Evolutionary conservation across 2,329 filamentous ascomycete species (phyloP).

Genomic region (Didymella sp.): DNA sequence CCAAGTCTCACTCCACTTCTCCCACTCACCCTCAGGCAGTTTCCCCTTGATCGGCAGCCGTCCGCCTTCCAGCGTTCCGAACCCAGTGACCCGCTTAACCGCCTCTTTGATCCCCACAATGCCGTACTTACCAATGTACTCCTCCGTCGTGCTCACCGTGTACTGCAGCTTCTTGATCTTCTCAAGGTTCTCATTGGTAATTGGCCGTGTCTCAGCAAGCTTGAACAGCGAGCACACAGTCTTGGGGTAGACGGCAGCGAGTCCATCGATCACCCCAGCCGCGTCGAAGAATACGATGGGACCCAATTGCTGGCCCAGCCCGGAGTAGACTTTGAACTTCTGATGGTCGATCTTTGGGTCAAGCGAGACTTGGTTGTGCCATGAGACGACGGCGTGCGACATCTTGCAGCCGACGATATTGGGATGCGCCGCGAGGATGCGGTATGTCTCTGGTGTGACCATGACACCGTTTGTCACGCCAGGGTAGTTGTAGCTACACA

Average conservation of each 20-base stretch:
- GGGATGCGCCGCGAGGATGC: conserved; percentile 64
- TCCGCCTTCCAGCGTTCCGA: conserved; percentile 66
- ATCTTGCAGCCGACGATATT: conserved; percentile 75
- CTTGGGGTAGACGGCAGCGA: conserved; percentile 70
- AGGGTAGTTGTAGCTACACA: conserved; percentile 66
- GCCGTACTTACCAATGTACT: conserved; percentile 66
- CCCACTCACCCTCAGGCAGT: conserved; percentile 67
- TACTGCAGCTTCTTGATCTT: conserved; percentile 66
- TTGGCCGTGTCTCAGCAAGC: conserved; percentile 52
- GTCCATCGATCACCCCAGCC: conserved; percentile 70
- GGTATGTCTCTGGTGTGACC: conserved; percentile 65
- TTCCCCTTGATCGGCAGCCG: conserved; percentile 66
- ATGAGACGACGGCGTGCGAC: conserved; percentile 71
- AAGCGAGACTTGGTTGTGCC: conserved; percentile 66
- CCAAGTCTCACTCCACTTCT: conserved; percentile 46
- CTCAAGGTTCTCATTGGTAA: conserved; percentile 48
- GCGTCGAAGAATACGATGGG: conserved; percentile 68
- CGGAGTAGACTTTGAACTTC: conserved; percentile 68
- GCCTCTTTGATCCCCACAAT: conserved; percentile 72
- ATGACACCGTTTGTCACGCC: conserved; percentile 71
- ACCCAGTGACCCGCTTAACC: conserved; percentile 63
- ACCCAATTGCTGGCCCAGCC: conserved; percentile 70
- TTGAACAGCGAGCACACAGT: conserved; percentile 65
- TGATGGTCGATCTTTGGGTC: conserved; percentile 66
- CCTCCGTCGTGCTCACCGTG: conserved; percentile 66